These are phyloP conservation scores for Ophiognomonia clavigignenti-juglandacearum DNA, from an alignment of 2,329 filamentous ascomycete genomes.

Conservation along the genomic window DNA sequence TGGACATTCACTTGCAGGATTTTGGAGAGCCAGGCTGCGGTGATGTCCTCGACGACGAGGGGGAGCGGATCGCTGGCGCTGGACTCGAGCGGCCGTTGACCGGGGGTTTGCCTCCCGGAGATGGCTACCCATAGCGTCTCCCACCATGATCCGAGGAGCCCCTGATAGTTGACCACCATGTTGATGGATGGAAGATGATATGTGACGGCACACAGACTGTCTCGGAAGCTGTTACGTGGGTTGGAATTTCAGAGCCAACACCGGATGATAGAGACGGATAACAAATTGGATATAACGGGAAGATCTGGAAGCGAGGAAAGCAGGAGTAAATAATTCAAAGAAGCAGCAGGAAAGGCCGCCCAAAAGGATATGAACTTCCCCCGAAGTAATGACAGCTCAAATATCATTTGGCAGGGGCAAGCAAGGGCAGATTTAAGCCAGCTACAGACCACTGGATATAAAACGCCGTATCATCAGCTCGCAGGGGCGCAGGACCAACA, in stretches of 20 bases:
- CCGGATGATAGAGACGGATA: neutral
- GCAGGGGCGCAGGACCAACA: neutral
- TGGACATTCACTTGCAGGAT: slow-evolving; percentile 17
- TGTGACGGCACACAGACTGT: neutral
- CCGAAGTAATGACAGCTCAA: neutral
- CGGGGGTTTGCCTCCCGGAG: neutral
- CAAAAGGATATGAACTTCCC: no score
- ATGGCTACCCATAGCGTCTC: neutral
- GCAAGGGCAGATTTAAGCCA: no score
- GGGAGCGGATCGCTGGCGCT: slow-evolving; percentile 16
- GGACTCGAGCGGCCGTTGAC: slow-evolving; percentile 10
- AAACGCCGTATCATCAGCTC: no score
- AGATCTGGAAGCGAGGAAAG: neutral
- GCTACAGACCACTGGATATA: no score
- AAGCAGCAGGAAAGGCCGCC: neutral
- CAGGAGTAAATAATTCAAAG: neutral
- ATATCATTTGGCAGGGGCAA: no score
- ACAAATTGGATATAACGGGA: neutral
- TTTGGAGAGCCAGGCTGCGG: slow-evolving; percentile 19
- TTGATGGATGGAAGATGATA: neutral
- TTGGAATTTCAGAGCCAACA: neutral
- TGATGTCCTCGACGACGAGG: slow-evolving; percentile 17
- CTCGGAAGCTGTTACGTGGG: neutral
- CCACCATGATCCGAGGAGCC: neutral
- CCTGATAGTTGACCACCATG: neutral